Evolutionary conservation across 208 protist genomes (phyloP), one percentile per base, ranked within the genome.

Genomic region (Trypanosoma boissoni): DNA sequence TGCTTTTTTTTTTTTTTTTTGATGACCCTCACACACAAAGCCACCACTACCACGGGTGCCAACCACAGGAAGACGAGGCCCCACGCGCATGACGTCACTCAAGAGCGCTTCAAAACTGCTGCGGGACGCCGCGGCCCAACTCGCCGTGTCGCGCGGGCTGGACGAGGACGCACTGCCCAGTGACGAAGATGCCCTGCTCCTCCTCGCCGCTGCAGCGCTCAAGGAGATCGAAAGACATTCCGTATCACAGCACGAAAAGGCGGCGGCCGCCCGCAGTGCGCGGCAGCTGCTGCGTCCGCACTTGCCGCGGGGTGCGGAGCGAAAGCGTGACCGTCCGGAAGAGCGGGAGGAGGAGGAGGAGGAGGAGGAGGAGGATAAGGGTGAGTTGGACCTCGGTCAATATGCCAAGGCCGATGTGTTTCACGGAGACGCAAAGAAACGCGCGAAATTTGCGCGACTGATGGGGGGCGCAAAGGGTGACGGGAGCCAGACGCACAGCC

Each of bases 391-490:
- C 10, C 52, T 94, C 24, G 88, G 88, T 0, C 88, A 94, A 62
- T 94, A 94, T 66, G 50, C 83, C 2, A 57, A 68, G 2, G 61
- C 73, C 1, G 57, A 76, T 16, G 79, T 68, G 23, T 92, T 92
- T 52, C 64, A 74, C 50, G 64, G 68, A 9, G 70, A 90, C 50
- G 58, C 41, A 18, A 54, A 67, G 58, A 91, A 88, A 59, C 72
- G 73, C 20, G 29, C 58, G 28, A 90, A 91, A 62, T 94, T 94
- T 69, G 79, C 84, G 6, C 73, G 83, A 0, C 72, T 94, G 14
- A 91, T 94, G 82, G 88, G 88, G 23, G 83, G 87, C n/a, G 76
- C 54, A 1, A 93, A 90, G 61, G 45, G 23, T 21, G 59, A 60
- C 10, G 44, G 27, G 32, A 37, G 50, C n/a, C n/a, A n/a, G n/a